Evolutionary conservation across 305 asterid genomes (phyloP), one percentile per base, ranked within the genome.

Genomic region (Rubia tinctorum): DNA sequence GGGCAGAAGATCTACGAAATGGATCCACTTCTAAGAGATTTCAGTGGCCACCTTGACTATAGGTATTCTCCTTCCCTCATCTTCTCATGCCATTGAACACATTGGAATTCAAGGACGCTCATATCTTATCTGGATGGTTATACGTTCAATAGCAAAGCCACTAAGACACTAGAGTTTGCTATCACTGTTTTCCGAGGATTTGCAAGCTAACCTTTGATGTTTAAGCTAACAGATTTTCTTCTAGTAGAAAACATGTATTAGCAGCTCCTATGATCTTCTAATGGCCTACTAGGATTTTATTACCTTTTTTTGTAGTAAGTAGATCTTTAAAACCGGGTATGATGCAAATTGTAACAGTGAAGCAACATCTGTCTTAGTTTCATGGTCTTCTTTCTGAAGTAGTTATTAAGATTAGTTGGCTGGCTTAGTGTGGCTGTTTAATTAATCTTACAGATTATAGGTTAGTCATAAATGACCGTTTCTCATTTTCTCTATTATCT

Each of bases 1-100:
- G 99, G 98, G 71, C 91, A 85, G 85, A 89, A 75, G 78, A 95
- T 95, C 71, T 95, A 95, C 70, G 97, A 91, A 84, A 93, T 93
- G 79, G 99, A 95, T 84, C 91, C 98, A 61, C 84, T 89, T 79
- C 78, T 95, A 83, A 87, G 60, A 66, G 88, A 85, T 73, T 58
- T 86, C 73, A 85, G 89, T 61, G 81, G 81, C 40, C 99, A 95
- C 86, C 97, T 95, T 73, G 95, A 91, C 79, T 95, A 91, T 77
- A 87, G 98, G 99, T 95, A 27, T 18, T 79, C 72, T 66, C 34
- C 61, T 68, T 55, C 22, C 22, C 49, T 70, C 72, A 66, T 73
- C 10, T 69, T 59, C 30, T 11, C 63, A 68, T 58, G 37, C 70
- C 22, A n/a, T 17, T 66, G 30, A 66, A 66, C 69, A 72, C 1